Evolutionary conservation across 768 basidiomycete species (phyloP), one percentile per base, ranked within the genome.

Genomic region (Leccinum pellstonianum): DNA sequence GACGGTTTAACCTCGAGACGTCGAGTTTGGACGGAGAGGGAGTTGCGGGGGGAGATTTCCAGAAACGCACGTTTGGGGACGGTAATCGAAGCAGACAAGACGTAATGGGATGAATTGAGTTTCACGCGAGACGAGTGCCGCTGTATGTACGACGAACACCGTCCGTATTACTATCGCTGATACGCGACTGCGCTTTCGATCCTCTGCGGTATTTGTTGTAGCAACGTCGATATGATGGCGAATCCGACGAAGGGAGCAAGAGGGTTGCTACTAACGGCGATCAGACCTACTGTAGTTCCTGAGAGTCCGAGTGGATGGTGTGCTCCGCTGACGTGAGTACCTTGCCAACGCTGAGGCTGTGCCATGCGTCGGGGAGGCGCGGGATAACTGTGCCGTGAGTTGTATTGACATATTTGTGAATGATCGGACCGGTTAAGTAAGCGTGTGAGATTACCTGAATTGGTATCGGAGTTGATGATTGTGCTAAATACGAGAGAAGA

Each of bases 401-500:
- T 68, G 54, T 51, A 0, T 38, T 31, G 31, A 11, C 3, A 0
- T 70, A 9, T 70, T 70, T 66, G 15, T 10, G 14, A 23, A 47
- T 47, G 71, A 69, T 72, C 71, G 70, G 71, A 56, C 61, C 64
- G 69, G 56, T 56, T 52, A 69, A 23, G 47, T 72, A 65, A 66
- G 23, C 63, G 67, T 72, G 71, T 61, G 69, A 73, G 61, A 48
- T 21, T 59, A 33, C 50, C 43, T 19, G 10, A 43, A 19, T 10
- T 43, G 17, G 43, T 46, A 25, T 52, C 43, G 60, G 54, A 43
- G 63, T 37, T 57, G 51, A 23, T 23, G 47, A 47, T 23, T 1
- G 54, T n/a, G 64, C 70, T 73, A 72, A 73, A 73, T 72, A 29
- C 27, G 27, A 29, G 27, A 73, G 68, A 52, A 29, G 27, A 73